Percentiles rank a stretch among this genome's conserved stretches.
These are phyloP conservation scores for Salvia rosmarinus DNA, from an alignment of 257 asterid species.

Conservation along the genomic window DNA sequence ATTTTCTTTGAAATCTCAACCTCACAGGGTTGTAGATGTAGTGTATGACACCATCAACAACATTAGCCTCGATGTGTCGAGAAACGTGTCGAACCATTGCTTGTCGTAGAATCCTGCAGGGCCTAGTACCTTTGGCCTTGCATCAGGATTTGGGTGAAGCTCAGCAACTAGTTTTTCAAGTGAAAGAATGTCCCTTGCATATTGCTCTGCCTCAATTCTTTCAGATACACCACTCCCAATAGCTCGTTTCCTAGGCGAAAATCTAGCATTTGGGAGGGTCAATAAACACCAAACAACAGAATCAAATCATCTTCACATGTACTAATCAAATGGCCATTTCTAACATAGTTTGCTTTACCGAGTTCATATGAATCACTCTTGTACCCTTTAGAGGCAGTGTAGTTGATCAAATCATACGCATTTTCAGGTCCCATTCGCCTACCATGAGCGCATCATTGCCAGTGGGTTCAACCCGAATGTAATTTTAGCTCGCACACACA, in stretches of 20 bases:
- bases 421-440: conserved; percentile 70
- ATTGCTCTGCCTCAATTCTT: conserved; percentile 63
- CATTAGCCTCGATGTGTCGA: conserved; percentile 53
- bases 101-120: conserved; percentile 79
- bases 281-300: neutral
- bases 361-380: conserved; percentile 81
- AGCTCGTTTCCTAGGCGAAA: conserved; percentile 70
- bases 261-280: neutral
- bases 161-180: conserved; percentile 51
- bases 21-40: conserved; percentile 73
- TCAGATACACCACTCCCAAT: conserved; percentile 61
- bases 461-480: conserved; percentile 84
- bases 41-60: conserved; percentile 76
- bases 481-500: conserved; percentile 47
- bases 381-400: conserved; percentile 66
- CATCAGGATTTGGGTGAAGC: conserved; percentile 45
- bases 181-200: conserved; percentile 60
- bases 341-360: conserved; percentile 40
- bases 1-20: neutral
- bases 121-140: conserved; percentile 66
- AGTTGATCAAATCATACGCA: conserved; percentile 63
- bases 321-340: neutral
- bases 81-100: conserved; percentile 60
- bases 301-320: neutral
- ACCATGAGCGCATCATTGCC: conserved; percentile 43